Evolutionary conservation across 2,329 filamentous ascomycete species (phyloP).

Genomic region (Neonectria hederae): DNA sequence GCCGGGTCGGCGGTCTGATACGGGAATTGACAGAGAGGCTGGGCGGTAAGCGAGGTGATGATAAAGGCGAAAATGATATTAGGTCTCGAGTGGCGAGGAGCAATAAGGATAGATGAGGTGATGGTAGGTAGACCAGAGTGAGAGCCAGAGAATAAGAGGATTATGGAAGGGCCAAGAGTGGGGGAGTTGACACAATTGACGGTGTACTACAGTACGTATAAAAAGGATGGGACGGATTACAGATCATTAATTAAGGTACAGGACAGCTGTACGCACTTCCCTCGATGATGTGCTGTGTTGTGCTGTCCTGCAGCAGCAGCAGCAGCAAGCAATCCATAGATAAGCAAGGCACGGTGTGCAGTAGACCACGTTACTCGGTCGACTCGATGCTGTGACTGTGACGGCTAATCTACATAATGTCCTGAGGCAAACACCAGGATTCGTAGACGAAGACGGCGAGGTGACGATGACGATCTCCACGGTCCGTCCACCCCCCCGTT

Average conservation of each 20-base stretch:
- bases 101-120: background rate
- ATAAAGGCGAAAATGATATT: background rate
- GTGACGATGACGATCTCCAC: background rate
- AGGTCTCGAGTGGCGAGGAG: background rate
- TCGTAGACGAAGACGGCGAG: background rate
- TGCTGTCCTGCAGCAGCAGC: background rate
- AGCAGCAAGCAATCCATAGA: background rate
- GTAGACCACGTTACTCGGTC: background rate
- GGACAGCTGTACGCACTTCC: background rate
- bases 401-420: background rate
- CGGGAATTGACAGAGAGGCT: background rate
- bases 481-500: background rate
- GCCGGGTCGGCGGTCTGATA: conserved; percentile 11
- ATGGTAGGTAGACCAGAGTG: background rate
- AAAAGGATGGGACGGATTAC: background rate
- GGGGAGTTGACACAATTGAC: background rate
- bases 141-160: background rate
- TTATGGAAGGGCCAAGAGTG: background rate
- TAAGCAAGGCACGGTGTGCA: background rate
- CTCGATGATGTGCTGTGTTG: background rate
- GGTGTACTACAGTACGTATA: background rate
- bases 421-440: background rate
- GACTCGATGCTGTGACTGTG: background rate
- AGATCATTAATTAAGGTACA: background rate
- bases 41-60: background rate